Conservation (phyloP, 2,329 filamentous ascomycete genomes). For the Tolypocladium sp. region DNA sequence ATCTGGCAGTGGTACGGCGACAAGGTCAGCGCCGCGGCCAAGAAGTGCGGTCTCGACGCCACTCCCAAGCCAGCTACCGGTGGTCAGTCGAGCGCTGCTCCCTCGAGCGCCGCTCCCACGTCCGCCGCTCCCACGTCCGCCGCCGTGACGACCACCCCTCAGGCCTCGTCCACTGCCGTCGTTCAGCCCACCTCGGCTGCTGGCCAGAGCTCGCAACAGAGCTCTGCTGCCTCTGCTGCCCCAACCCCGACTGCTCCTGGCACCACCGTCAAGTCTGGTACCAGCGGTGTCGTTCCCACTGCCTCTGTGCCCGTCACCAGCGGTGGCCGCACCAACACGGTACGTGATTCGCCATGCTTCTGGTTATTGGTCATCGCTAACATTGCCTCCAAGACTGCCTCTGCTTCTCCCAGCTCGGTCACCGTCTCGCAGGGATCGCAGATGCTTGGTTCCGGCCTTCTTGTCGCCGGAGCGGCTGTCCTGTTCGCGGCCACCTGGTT, state of each 20-base stretch:
- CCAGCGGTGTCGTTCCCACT: background rate
- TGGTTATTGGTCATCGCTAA: background rate
- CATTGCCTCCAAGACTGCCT: background rate
- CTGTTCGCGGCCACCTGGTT: constrained; percentile 7
- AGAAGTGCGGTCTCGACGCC: constrained; percentile 19
- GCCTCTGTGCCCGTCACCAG: background rate
- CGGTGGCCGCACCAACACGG: background rate
- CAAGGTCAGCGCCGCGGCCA: constrained; percentile 25
- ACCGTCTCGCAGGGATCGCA: constrained; percentile 5
- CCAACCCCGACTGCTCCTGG: constrained; percentile 2
- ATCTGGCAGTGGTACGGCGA: constrained; percentile 35
- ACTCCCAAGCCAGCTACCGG: constrained; percentile 11
- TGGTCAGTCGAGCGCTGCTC: constrained; percentile 3
- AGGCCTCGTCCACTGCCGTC: constrained; percentile 4
- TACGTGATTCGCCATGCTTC: background rate
- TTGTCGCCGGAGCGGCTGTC: constrained; percentile 6
- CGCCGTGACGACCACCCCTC: background rate
- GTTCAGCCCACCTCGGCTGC: background rate
- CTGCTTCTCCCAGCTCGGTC: constrained; percentile 1
- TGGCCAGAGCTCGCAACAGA: background rate
- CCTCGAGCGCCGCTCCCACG: constrained; percentile 2
- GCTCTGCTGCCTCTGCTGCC: background rate
- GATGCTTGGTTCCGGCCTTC: background rate
- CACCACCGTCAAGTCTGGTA: background rate
- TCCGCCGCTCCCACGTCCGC: constrained; percentile 1